These are phyloP conservation scores for Tricholoma saponaceum DNA, from an alignment of 768 basidiomycete genomes.

Conservation along the genomic window DNA sequence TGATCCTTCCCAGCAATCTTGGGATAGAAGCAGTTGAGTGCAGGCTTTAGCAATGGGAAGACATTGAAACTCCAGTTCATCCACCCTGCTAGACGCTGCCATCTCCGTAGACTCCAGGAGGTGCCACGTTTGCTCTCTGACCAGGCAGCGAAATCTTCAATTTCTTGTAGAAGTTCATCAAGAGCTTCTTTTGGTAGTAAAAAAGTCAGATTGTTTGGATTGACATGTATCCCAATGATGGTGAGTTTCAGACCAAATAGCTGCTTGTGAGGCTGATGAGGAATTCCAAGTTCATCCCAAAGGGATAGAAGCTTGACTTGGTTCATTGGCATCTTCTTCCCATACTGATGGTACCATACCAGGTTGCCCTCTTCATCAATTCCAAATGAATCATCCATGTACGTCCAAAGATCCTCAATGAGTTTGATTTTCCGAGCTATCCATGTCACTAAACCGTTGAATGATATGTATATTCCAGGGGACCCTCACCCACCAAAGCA, in stretches of 20 bases:
- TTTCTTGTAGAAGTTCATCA: constrained; percentile 10
- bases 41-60: constrained; percentile 11
- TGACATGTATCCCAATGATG: constrained; percentile 35
- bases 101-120: constrained; percentile 20
- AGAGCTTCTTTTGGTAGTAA: constrained; percentile 8
- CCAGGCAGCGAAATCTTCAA: constrained; percentile 4
- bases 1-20: constrained; percentile 24
- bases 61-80: neutral
- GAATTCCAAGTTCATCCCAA: constrained; percentile 25
- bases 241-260: constrained; percentile 12
- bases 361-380: constrained; percentile 17
- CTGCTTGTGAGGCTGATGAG: neutral
- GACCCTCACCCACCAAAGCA: constrained; percentile 26
- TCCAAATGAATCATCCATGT: constrained; percentile 9
- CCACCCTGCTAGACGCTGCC: neutral
- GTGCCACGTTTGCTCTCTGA: neutral
- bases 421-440: neutral
- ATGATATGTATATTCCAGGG: constrained; percentile 19
- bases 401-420: neutral
- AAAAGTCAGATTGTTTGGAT: constrained; percentile 27
- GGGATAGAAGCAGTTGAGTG: constrained; percentile 22
- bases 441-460: constrained; percentile 21
- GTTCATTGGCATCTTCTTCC: constrained; percentile 25
- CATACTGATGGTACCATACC: constrained; percentile 24
- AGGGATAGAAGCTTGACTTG: constrained; percentile 32